These are phyloP conservation scores for Bretschneidera sinensis DNA, from an alignment of 345 rosid species.

Conservation along the genomic window DNA sequence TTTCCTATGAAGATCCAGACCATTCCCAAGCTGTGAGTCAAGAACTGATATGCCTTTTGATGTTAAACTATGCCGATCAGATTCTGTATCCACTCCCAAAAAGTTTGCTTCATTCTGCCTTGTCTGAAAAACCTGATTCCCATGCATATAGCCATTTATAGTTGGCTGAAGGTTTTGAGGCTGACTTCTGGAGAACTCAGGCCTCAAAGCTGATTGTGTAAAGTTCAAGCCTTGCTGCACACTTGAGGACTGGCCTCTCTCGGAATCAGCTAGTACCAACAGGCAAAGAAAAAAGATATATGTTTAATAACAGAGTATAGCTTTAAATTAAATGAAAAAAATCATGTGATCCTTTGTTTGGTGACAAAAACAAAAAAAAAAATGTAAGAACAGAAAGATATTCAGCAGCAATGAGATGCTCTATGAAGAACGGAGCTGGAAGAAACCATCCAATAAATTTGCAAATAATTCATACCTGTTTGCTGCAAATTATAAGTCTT, in stretches of 20 bases:
- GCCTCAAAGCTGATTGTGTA: constrained; percentile 43
- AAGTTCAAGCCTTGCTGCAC: constrained; percentile 51
- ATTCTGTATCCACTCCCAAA: constrained; percentile 58
- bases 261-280: constrained; percentile 62
- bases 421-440: background rate
- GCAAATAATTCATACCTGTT: constrained; percentile 45
- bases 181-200: constrained; percentile 51
- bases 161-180: constrained; percentile 50
- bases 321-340: constrained; percentile 12
- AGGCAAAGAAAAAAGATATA: constrained; percentile 27
- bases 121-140: constrained; percentile 38
- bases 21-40: constrained; percentile 44
- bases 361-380: background rate
- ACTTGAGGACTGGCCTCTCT: constrained; percentile 47
- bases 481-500: constrained; percentile 52
- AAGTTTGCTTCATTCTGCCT: constrained; percentile 55
- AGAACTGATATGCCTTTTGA: constrained; percentile 44
- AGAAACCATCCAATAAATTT: constrained; percentile 12
- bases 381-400: background rate
- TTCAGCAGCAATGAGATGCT: background rate
- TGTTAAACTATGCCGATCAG: constrained; percentile 41
- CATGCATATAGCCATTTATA: constrained; percentile 66
- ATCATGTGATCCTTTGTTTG: background rate
- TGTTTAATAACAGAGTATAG: constrained; percentile 9
- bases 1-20: constrained; percentile 40